Percentiles rank a stretch among this genome's conserved stretches.
phyloP scores from a whole-genome alignment of 2,329 filamentous ascomycete species.

The Mycogone perniciosa region DNA sequence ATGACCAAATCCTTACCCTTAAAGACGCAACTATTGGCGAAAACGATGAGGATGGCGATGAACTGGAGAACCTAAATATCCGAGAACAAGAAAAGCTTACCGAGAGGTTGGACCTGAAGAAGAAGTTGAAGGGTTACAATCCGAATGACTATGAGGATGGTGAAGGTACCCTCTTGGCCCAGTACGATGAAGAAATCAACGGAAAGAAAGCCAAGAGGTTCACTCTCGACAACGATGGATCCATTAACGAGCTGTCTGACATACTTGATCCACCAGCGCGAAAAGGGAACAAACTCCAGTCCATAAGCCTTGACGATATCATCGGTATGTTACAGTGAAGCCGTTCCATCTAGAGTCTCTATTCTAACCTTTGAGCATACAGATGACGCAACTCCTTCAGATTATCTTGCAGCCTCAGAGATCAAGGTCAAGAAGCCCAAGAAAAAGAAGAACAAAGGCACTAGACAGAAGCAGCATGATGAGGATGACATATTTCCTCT shows the following conservation, averaged over 20 bases:
- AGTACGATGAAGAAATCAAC: constrained; percentile 93
- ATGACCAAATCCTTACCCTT: constrained; percentile 88
- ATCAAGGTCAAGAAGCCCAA: constrained; percentile 94
- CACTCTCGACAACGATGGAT: constrained; percentile 74
- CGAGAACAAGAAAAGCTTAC: constrained; percentile 65
- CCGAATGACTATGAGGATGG: constrained; percentile 66
- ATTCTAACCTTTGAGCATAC: not conserved
- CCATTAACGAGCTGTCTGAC: constrained; percentile 56
- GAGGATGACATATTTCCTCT: constrained; percentile 54
- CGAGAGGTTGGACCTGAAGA: constrained; percentile 79
- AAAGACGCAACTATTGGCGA: constrained; percentile 85
- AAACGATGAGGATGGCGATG: constrained; percentile 81
- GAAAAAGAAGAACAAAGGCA: constrained; percentile 80
- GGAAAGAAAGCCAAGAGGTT: constrained; percentile 87
- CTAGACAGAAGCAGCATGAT: constrained; percentile 61
- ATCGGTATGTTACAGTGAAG: constrained; percentile 34
- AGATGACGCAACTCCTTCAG: constrained; percentile 48
- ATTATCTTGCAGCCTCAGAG: constrained; percentile 81
- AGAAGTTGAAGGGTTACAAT: constrained; percentile 84
- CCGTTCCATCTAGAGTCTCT: not conserved
- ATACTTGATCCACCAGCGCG: constrained; percentile 47
- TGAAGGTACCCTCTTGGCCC: constrained; percentile 65
- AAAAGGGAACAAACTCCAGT: constrained; percentile 56
- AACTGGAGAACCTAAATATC: constrained; percentile 72
- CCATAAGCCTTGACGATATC: constrained; percentile 76